Evolutionary conservation across 2,329 filamentous ascomycete species (phyloP), one percentile per base, ranked within the genome.

Genomic region (Calonectria pseudoreteaudii): DNA sequence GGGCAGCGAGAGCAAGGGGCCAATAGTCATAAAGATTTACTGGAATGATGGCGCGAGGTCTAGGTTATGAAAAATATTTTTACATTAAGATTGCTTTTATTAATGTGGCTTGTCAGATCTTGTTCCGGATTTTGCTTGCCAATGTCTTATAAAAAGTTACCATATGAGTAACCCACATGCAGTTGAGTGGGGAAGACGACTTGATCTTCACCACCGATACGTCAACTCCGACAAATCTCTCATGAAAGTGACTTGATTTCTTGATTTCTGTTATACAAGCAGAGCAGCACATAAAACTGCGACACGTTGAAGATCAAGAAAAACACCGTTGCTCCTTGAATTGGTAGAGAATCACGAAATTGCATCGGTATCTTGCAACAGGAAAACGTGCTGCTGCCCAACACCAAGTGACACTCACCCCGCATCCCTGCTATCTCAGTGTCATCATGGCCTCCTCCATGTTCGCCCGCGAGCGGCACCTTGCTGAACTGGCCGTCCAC

Each of bases 401-500:
- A 26, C 49, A 16, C 38, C 38, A 34, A 16, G 16, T 53, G 16
- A 52, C 58, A 38, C 44, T 49, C 34, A 71, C 38, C 52, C 62
- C 30, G 28, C 62, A 71, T 41, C 66, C 28, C 47, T 23, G 13
- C 16, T 28, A 11, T 11, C 44, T 50, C 44, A 69, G 44, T 20
- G 11, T 34, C 70, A 74, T 50, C 66, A 84, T 82, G 77, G 60
- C 74, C 14, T 20, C 74, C 14, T 20, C 74, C 36, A 66, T 73
- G 10, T 83, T 81, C 72, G 73, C 77, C 23, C 79, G 72, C 31
- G 84, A 85, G 77, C 82, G 79, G 44, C 73, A 77, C 47, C 66
- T 85, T 13, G 85, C 85, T 70, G 83, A 85, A 74, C 81, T 87
- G 2, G 87, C 89, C 26, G 89, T 92, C 23, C 88, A 90, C 77